Percentiles rank a stretch among this genome's conserved stretches.
Evolutionary conservation across 768 basidiomycete species (phyloP).

Genomic region (Lyophyllum semitale): DNA sequence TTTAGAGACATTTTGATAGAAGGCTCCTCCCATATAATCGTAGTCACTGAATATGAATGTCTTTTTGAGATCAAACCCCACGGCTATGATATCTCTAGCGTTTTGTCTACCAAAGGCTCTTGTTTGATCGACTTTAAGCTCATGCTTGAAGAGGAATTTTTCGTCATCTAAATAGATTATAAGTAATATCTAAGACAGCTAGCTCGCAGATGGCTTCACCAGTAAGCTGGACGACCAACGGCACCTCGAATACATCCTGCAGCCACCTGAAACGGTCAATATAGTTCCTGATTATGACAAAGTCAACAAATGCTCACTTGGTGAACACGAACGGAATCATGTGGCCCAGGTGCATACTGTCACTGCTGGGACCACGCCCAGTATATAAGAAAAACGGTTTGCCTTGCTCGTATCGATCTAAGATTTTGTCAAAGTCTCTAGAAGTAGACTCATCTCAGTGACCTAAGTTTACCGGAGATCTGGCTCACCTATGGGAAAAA

Average conservation of each 20-base stretch:
- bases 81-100: constrained; percentile 95
- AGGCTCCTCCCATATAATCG: constrained; percentile 85
- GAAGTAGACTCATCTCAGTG: neutral
- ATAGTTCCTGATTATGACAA: neutral
- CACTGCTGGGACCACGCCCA: constrained; percentile 93
- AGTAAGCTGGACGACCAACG: constrained; percentile 93
- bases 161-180: constrained; percentile 76
- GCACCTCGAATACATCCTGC: constrained; percentile 94
- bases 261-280: constrained; percentile 68
- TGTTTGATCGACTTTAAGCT: constrained; percentile 88
- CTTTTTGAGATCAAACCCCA: constrained; percentile 87
- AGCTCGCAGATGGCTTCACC: constrained; percentile 43
- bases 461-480: neutral
- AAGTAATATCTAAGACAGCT: neutral
- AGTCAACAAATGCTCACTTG: constrained; percentile 57
- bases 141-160: constrained; percentile 97
- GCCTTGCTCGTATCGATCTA: constrained; percentile 94
- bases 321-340: constrained; percentile 98
- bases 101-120: constrained; percentile 81
- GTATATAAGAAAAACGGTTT: constrained; percentile 99
- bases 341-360: constrained; percentile 97
- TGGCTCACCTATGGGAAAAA: constrained; percentile 90
- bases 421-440: constrained; percentile 91
- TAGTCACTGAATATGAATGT: constrained; percentile 98
- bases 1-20: constrained; percentile 93